Evolutionary conservation across 345 rosid genomes (phyloP).

Genomic region (Populus simonii): DNA sequence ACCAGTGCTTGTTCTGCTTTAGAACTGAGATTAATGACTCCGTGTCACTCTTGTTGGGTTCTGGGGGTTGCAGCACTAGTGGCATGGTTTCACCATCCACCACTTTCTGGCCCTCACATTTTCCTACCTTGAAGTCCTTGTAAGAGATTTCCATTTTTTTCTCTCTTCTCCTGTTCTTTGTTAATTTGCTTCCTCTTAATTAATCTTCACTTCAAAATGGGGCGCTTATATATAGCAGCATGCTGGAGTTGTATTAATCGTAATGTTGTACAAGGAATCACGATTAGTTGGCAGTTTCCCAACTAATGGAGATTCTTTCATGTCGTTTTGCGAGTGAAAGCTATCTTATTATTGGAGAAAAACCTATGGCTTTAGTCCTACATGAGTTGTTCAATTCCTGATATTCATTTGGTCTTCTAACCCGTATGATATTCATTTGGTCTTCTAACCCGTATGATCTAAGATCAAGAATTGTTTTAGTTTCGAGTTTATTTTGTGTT

Average conservation of each 20-base stretch:
- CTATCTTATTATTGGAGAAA: background rate
- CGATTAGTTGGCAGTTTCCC: no score
- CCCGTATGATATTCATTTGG: no score
- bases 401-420: no score
- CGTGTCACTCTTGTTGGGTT: constrained; percentile 19
- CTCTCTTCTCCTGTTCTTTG: background rate
- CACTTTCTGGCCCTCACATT: constrained; percentile 57
- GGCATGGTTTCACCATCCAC: constrained; percentile 66
- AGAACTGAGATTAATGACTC: constrained; percentile 37
- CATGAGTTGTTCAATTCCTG: background rate
- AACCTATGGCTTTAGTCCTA: background rate
- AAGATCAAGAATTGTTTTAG: no score
- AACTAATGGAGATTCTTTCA: background rate
- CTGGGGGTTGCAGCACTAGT: constrained; percentile 40
- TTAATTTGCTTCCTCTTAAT: background rate
- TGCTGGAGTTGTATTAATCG: background rate
- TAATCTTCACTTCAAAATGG: background rate
- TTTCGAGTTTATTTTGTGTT: no score
- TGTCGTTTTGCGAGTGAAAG: background rate
- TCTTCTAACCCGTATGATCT: no score
- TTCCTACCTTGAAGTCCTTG: constrained; percentile 54
- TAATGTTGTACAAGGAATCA: background rate
- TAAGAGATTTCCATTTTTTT: constrained; percentile 31
- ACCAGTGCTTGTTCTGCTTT: constrained; percentile 50
- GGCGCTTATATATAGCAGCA: constrained; percentile 12